Evolutionary conservation across 2,329 filamentous ascomycete genomes (phyloP).

Genomic region (Penicillium freii): DNA sequence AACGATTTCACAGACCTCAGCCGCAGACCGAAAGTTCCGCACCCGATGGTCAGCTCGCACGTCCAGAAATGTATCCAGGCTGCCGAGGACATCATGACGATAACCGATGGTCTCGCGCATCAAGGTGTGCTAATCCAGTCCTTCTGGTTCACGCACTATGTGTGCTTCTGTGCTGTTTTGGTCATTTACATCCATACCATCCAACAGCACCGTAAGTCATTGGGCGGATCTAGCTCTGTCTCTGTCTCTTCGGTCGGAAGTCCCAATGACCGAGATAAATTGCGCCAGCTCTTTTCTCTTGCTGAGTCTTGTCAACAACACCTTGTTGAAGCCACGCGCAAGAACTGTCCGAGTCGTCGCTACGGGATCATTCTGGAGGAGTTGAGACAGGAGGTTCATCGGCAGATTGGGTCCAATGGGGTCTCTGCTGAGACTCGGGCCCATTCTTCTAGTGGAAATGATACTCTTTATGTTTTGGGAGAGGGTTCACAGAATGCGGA

Average conservation of each 20-base stretch:
- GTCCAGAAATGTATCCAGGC: conserved; percentile 46
- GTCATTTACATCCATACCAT: conserved; percentile 46
- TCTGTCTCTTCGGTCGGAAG: conserved; percentile 22
- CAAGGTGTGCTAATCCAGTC: conserved; percentile 40
- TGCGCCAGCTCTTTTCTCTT: conserved; percentile 40
- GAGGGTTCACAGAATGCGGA: neutral
- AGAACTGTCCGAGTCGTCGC: conserved; percentile 48
- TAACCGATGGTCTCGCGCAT: conserved; percentile 37
- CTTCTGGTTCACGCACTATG: conserved; percentile 47
- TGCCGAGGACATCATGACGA: conserved; percentile 41
- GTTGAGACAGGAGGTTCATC: conserved; percentile 43
- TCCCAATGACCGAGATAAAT: conserved; percentile 20
- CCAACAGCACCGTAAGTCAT: conserved; percentile 35
- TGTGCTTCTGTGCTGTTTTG: conserved; percentile 44
- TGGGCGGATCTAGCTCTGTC: neutral
- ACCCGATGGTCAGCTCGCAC: conserved; percentile 36
- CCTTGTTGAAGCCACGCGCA: conserved; percentile 47
- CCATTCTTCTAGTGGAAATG: neutral
- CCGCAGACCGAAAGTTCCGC: conserved; percentile 30
- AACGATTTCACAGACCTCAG: conserved; percentile 39
- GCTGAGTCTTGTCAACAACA: conserved; percentile 49
- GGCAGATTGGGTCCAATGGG: conserved; percentile 29
- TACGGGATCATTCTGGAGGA: conserved; percentile 52
- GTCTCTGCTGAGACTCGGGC: neutral
- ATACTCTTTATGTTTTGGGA: neutral